These are phyloP conservation scores for Vicia villosa DNA, from an alignment of 306 rosid species.

Conservation along the genomic window DNA sequence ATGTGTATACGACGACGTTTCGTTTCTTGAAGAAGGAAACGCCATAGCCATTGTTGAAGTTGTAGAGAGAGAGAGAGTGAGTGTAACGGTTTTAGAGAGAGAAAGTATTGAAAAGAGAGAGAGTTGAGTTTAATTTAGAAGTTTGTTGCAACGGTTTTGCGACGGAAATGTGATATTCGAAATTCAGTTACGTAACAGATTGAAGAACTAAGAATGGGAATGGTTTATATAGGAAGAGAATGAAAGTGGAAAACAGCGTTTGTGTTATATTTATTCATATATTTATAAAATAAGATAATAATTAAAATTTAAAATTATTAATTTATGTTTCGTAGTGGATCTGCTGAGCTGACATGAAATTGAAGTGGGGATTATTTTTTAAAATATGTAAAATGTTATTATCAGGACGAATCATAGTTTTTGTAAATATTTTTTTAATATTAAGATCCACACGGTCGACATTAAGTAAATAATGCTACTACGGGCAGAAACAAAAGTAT, in stretches of 20 bases:
- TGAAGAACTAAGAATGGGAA: not conserved
- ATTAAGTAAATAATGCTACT: not conserved
- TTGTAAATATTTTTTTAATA: slow-evolving; percentile 3
- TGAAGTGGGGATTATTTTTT: not conserved
- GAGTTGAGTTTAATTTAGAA: not conserved
- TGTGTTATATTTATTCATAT: no score
- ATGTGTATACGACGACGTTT: slow-evolving; percentile 26
- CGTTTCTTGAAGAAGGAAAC: slow-evolving; percentile 38
- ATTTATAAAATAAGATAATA: not conserved
- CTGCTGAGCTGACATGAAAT: slow-evolving; percentile 10
- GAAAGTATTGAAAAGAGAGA: not conserved
- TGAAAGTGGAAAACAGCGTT: not conserved
- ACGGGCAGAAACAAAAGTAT: slow-evolving; percentile 1
- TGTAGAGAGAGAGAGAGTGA: not conserved
- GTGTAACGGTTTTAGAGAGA: slow-evolving; percentile 1
- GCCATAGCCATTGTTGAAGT: slow-evolving; percentile 31
- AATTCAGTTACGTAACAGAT: slow-evolving; percentile 21
- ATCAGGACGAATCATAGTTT: not conserved
- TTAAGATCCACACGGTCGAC: not conserved
- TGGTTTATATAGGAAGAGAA: slow-evolving; percentile 15
- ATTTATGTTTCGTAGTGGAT: not conserved
- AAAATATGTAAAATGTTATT: not conserved
- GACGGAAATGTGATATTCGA: not conserved
- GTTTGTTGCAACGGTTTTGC: slow-evolving; percentile 26
- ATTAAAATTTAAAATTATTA: not conserved